Base-by-base conservation (phyloP, 257 asterid species). In the Solanum bukasovii region DNA sequence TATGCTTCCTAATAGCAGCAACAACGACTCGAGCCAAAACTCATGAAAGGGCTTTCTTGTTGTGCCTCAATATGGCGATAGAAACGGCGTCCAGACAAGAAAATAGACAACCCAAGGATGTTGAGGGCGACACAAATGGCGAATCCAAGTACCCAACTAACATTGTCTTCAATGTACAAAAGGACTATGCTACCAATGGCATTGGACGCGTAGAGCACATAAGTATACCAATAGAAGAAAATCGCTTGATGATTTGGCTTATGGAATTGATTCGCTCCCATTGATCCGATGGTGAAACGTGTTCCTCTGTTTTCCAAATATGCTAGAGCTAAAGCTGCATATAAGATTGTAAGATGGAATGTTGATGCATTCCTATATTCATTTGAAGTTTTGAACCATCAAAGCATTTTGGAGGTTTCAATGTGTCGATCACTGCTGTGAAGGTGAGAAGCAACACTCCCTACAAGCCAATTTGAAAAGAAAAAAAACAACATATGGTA, bases 251-350 rank as follows among this genome's bases (percentile, higher is more conserved):
- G 92, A 86, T 90, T 89, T 11, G 94, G 87, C 33, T 71, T 87
- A 29, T 90, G 88, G 23, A 94, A 90, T 73, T 94, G 98, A 31
- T 94, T 92, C 0, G 98, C 98, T 20, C 98, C 98, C 94, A 95
- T 92, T 16, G 97, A 88, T 35, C 92, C 98, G 7, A 94, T 89
- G 9, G 94, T 92, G 90, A 91, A 94, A 46, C 98, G 94, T 1
- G 94, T 90, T 21, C 95, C 98, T 8, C 94, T 94, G 10, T 79
- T 90, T 4, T 97, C 97, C 0, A 74, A 4, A 9, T 7, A 37
- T 37, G 40, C 40, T 37, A 37, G 40, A 37, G 40, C 40, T 37
- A 37, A 37, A 7, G 40, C 5, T 13, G 37, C 13, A 12, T 34
- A 73, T 23, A 94, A 72, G 35, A 94, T 82, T 44, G 90, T 87